Evolutionary conservation across 129 eudicot genomes (phyloP), one percentile per base, ranked within the genome.

Genomic region (Centella asiatica): DNA sequence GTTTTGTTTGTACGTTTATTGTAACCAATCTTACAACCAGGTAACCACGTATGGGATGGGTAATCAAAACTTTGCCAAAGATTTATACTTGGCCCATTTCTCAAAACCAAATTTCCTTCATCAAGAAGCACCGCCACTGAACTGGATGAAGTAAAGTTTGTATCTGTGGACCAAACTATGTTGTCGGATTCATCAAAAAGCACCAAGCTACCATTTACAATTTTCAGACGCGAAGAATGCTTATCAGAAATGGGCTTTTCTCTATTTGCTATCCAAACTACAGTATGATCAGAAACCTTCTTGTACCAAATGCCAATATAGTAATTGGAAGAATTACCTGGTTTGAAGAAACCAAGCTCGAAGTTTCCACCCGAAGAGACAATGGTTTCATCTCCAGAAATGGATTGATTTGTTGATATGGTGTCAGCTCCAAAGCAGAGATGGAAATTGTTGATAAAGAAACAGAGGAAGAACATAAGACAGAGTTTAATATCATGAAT

Each of bases 231-330:
- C 4, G 78, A 71, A 11, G 72, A 69, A 44, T 74, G 29, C 29
- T 34, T 74, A 65, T 80, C 84, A 4, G 33, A 18, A 20, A 80
- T 54, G 20, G 86, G 86, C 0, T 15, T 45, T 25, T 61, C 64
- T 55, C 92, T 80, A 45, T 80, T 80, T 25, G 80, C 89, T 28
- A 83, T 85, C 89, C 89, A 79, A 33, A 72, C 80, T 2, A 72
- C 42, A 19, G 85, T 76, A 19, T 44, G 49, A 1, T 17, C 31
- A 23, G 67, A 33, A 15, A 79, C 66, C 26, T 67, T 69, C 4
- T 62, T 69, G 40, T 69, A 79, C 89, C 85, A 78, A 33, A 72
- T 76, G 25, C 89, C 84, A 10, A 83, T 49, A 52, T 79, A 83
- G 56, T 62, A 76, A 4, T 73, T 69, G 19, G 78, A 72, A 24